Evolutionary conservation across 495 filamentous ascomycete genomes (phyloP).

Genomic region (Talaromyces proteolyticus): DNA sequence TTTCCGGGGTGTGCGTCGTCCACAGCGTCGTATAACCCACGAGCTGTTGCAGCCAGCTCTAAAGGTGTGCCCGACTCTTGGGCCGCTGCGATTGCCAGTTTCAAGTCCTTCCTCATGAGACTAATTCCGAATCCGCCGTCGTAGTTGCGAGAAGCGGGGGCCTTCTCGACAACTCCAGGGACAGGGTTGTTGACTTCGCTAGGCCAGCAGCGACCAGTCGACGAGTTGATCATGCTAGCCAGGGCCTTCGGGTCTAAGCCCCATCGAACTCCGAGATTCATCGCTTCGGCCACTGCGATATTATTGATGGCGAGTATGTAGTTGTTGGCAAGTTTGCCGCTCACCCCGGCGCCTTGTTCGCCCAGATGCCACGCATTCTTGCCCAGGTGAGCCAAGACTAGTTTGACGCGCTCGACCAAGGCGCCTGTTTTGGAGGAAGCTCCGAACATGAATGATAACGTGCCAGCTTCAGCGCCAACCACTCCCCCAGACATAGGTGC

Average conservation of each 20-base stretch:
- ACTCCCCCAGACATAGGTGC: constrained; percentile 84
- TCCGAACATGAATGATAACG: constrained; percentile 84
- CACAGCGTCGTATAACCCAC: constrained; percentile 62
- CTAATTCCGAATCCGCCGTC: constrained; percentile 76
- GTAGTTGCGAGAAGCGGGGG: constrained; percentile 71
- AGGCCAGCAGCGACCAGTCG: constrained; percentile 86
- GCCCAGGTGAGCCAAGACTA: constrained; percentile 72
- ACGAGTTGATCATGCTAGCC: constrained; percentile 75
- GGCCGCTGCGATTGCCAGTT: constrained; percentile 68
- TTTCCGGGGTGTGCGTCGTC: constrained; percentile 56
- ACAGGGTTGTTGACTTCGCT: constrained; percentile 91
- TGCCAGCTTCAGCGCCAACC: constrained; percentile 70
- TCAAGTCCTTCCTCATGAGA: constrained; percentile 81
- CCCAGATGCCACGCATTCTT: constrained; percentile 77
- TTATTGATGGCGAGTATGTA: constrained; percentile 90
- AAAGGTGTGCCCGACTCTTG: constrained; percentile 59
- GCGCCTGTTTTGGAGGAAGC: constrained; percentile 40
- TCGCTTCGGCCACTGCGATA: constrained; percentile 86
- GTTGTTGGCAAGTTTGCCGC: constrained; percentile 89
- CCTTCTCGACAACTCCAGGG: constrained; percentile 68
- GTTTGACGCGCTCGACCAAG: constrained; percentile 53
- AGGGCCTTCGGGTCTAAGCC: constrained; percentile 77
- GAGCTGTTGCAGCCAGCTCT: constrained; percentile 57
- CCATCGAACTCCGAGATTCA: constrained; percentile 83
- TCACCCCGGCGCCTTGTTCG: constrained; percentile 70